Evolutionary conservation across 305 asterid species (phyloP).

Genomic region (Withania somnifera): DNA sequence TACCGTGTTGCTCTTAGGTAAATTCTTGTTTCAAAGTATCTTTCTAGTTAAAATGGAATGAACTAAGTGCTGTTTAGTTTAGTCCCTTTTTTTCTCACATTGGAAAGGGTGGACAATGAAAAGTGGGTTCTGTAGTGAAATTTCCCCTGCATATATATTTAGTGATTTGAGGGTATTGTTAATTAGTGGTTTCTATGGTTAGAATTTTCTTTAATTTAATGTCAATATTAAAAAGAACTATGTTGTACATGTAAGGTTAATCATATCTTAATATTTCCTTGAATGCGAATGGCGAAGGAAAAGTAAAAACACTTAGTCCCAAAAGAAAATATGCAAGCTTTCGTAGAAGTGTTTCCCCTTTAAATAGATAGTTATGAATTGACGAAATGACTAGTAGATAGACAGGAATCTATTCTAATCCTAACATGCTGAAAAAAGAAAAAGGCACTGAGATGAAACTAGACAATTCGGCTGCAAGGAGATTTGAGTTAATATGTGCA

Average conservation of each 20-base stretch:
- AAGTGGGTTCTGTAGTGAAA: neutral
- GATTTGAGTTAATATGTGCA: neutral
- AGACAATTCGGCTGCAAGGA: neutral
- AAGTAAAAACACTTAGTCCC: neutral
- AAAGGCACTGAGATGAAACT: neutral
- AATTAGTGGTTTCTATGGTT: neutral
- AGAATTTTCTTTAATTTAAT: neutral
- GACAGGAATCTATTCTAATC: neutral
- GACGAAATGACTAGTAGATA: neutral
- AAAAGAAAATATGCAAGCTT: neutral
- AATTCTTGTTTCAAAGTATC: neutral
- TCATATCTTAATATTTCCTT: neutral
- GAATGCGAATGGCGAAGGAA: neutral
- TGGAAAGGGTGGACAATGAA: neutral
- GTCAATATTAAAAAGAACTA: neutral
- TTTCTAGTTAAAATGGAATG: neutral
- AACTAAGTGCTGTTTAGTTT: neutral
- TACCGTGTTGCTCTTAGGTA: slow-evolving; percentile 96
- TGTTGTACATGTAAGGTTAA: neutral
- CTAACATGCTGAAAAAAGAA: neutral
- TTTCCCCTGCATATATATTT: neutral
- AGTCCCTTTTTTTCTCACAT: neutral
- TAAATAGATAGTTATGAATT: neutral
- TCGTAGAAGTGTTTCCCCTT: neutral
- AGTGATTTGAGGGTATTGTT: neutral